Base-by-base conservation (phyloP, 1,139 yeast genomes). In the Geotrichum restrictum region DNA sequence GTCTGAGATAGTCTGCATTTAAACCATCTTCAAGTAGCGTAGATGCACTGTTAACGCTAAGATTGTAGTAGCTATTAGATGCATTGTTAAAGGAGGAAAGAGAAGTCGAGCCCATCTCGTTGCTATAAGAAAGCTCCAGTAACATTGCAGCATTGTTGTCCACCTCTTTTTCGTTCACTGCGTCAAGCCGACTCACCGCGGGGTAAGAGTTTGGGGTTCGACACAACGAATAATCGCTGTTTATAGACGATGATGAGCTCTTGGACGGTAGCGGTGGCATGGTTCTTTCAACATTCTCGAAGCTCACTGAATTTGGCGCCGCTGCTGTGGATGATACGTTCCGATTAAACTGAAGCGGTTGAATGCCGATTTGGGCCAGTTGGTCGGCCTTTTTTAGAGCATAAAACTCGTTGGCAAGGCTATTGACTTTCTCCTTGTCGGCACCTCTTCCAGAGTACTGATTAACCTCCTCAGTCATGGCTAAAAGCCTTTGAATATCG, bases 401-500 rank as follows among this genome's bases (percentile, higher is more conserved):
- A 31, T 31, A 14, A 3, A 3, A 31, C 11, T 31, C 34, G 3
- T 31, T 5, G 18, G n/a, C n/a, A n/a, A 34, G n/a, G 37, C 3
- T 34, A 3, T 16, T 34, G 18, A 11, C 18, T n/a, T 16, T n/a
- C 18, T 34, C 3, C 37, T 34, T 34, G 18, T 2, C 18, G 10
- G 7, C 10, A 7, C n/a, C n/a, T 4, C 37, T 6, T 34, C 18
- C 37, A 34, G 18, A 16, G 3, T 37, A 24, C 13, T 16, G 22
- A n/a, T 37, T 37, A 11, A 38, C 21, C 7, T 29, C 43, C 14
- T 34, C 27, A 16, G 46, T 18, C 29, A 37, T 13, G n/a, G 37
- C 51, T 27, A 54, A 32, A 43, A 54, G 44, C 32, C 29, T 39
- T 22, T 56, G 54, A n/a, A 50, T 49, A 19, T 56, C 55, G 22